Percentiles rank a stretch among this genome's conserved stretches.
These are phyloP conservation scores for Coprinellus micaceus DNA, from an alignment of 768 basidiomycete species.

Conservation along the genomic window DNA sequence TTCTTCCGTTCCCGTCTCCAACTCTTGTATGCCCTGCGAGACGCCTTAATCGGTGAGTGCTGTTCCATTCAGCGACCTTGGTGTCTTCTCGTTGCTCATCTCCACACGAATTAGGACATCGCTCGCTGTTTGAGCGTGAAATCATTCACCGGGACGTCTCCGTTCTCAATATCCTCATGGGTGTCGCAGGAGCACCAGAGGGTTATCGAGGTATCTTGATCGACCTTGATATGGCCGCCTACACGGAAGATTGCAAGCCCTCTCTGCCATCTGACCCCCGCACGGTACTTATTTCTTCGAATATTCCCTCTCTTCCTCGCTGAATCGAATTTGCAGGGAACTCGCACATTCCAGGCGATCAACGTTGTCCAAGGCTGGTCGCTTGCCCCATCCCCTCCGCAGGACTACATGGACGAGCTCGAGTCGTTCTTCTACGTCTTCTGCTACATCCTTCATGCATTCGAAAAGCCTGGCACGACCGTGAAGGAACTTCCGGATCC, in stretches of 20 bases:
- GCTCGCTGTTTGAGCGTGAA: neutral
- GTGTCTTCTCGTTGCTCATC: neutral
- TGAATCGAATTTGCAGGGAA: neutral
- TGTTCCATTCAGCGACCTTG: neutral
- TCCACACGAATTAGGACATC: neutral
- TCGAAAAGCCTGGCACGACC: no score
- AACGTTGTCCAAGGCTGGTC: neutral
- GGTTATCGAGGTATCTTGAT: conserved; percentile 4
- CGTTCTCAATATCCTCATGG: conserved; percentile 1
- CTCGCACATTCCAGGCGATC: neutral
- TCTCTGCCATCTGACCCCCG: neutral
- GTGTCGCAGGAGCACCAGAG: neutral
- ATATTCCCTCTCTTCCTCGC: neutral
- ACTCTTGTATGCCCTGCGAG: neutral
- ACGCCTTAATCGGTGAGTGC: neutral
- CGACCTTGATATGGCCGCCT: conserved; percentile 8
- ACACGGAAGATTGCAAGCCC: neutral
- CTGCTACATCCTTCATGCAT: neutral
- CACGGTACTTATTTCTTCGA: neutral
- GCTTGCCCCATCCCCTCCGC: neutral
- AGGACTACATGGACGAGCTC: conserved; percentile 1
- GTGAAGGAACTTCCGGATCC: no score
- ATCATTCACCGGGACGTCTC: conserved; percentile 7
- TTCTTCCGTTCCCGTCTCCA: neutral
- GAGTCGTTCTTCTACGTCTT: conserved; percentile 2